phyloP scores from a whole-genome alignment of 2,329 filamentous ascomycete species.

The Aspergillus novoparasiticus region DNA sequence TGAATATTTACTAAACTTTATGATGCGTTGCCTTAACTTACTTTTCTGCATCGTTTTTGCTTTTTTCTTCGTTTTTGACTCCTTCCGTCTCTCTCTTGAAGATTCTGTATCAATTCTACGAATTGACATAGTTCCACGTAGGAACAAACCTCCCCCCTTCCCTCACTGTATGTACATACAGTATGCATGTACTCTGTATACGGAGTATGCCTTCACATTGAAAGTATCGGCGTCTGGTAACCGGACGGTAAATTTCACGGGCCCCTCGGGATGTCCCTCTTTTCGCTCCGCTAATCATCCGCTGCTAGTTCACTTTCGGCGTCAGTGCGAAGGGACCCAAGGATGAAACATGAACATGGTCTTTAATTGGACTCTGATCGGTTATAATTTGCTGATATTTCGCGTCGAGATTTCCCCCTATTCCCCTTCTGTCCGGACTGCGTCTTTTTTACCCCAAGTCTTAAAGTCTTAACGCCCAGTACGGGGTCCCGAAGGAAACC shows the following conservation, averaged over 20 bases:
- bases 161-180: neutral
- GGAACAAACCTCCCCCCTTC: neutral
- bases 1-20: slow-evolving; percentile 19
- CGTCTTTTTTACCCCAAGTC: too few species aligned
- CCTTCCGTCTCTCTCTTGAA: neutral
- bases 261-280: slow-evolving; percentile 2
- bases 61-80: neutral
- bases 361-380: slow-evolving; percentile 12
- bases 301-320: slow-evolving; percentile 13
- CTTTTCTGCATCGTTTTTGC: neutral
- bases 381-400: neutral
- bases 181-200: too few species aligned
- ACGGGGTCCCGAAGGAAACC: too few species aligned
- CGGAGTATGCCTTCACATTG: neutral
- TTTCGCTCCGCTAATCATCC: slow-evolving; percentile 20
- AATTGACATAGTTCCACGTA: neutral
- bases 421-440: neutral
- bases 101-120: neutral
- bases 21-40: slow-evolving; percentile 7
- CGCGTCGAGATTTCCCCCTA: too few species aligned
- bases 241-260: slow-evolving; percentile 3
- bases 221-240: neutral
- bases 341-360: slow-evolving; percentile 10
- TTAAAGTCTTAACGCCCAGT: too few species aligned
- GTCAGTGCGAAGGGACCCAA: slow-evolving; percentile 13